Evolutionary conservation across 495 filamentous ascomycete genomes (phyloP), one percentile per base, ranked within the genome.

Genomic region (Penicillium cosmopolitanum): DNA sequence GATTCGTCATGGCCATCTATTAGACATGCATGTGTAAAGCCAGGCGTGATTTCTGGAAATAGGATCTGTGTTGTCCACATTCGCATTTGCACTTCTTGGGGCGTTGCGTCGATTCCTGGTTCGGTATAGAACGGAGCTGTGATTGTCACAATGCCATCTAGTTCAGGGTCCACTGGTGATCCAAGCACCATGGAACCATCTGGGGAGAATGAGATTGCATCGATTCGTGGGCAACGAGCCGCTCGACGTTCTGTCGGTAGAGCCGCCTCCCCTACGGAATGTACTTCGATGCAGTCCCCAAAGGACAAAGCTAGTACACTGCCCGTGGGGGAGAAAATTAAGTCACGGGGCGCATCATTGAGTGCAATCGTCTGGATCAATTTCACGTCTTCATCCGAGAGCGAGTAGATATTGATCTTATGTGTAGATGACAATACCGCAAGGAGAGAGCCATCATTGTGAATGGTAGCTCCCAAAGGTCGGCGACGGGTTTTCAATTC

Each of bases 1-100:
- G 85, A 85, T 54, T 89, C 84, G n/a, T 83, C 82, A 34, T 86
- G 83, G 60, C 84, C 79, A 36, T 90, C 85, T 2, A 96, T 75
- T 18, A 94, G 65, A 2, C 87, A 87, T 40, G 89, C 91, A 73
- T 93, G 88, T 55, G 87, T 91, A 58, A 88, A 92, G 38, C 89
- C 87, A 40, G 83, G 81, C 53, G 86, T 91, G 18, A 83, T 86
- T 55, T 93, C 89, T 1, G 91, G 91, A 51, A 96, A 96, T 1
- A 96, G 76, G 28, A 96, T 93, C 42, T 93, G 92, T 1, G 91
- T 93, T 44, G 91, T 96, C 91, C 91, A 96, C 66, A 94, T 80
- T 7, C 86, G 87, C 66, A 88, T 89, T 40, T 94, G 82, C 54
- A 86, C 80, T 58, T 91, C 88, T 47, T 84, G 79, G 23, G 74